Conservation (phyloP, 2,329 filamentous ascomycete genomes). For the Truncatella angustata region DNA sequence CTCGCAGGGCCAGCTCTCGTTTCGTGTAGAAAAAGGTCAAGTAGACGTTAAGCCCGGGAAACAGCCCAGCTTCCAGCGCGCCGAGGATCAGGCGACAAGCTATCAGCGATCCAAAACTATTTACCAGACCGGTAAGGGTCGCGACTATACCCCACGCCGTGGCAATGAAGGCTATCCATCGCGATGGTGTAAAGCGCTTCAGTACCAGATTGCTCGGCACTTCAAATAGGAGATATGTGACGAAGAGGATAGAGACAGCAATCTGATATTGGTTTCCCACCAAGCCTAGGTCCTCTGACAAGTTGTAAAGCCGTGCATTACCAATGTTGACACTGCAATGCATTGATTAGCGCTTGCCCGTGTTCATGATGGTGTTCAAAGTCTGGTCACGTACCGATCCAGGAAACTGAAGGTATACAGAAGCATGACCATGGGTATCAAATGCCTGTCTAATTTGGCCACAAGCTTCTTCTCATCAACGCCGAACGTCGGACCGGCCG, state of each 20-base stretch:
- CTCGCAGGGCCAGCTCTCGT: conserved; percentile 67
- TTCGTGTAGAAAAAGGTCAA: conserved; percentile 77
- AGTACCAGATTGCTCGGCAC: conserved; percentile 64
- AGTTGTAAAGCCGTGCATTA: conserved; percentile 63
- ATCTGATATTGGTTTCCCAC: conserved; percentile 67
- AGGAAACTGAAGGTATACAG: conserved; percentile 75
- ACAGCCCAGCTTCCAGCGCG: conserved; percentile 66
- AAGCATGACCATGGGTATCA: conserved; percentile 66
- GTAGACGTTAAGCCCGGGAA: conserved; percentile 67
- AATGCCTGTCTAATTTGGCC: conserved; percentile 61
- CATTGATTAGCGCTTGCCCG: conserved; percentile 13
- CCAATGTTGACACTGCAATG: conserved; percentile 67
- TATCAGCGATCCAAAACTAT: conserved; percentile 64
- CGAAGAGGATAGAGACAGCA: conserved; percentile 65
- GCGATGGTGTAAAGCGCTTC: conserved; percentile 60
- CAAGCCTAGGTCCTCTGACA: conserved; percentile 63
- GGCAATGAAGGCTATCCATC: conserved; percentile 65
- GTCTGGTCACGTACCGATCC: conserved; percentile 53
- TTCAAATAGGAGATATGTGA: conserved; percentile 62
- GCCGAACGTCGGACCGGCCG: background rate
- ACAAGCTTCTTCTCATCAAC: conserved; percentile 56
- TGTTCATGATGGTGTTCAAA: background rate
- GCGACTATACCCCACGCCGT: conserved; percentile 66
- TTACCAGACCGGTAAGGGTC: conserved; percentile 66
- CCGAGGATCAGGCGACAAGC: conserved; percentile 68